phyloP scores from a whole-genome alignment of 768 basidiomycete genomes.

The Lepiota brunneoincarnata region DNA sequence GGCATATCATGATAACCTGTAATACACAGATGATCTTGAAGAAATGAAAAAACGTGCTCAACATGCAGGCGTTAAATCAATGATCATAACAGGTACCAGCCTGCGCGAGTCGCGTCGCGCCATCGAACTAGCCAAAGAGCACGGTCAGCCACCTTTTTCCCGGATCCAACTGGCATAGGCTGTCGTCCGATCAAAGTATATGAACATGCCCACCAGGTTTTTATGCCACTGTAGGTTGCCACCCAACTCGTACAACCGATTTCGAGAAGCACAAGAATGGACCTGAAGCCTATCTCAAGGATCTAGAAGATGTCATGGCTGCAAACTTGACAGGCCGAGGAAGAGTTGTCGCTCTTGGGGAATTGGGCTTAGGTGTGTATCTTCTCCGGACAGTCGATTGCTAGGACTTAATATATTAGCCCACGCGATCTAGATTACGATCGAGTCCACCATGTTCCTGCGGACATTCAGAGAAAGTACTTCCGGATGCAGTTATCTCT shows the following conservation, averaged over 20 bases:
- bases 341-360: slow-evolving; percentile 70
- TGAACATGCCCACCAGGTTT: slow-evolving; percentile 36
- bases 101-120: slow-evolving; percentile 62
- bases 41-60: slow-evolving; percentile 54
- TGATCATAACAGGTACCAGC: slow-evolving; percentile 78
- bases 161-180: background rate
- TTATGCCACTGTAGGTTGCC: slow-evolving; percentile 76
- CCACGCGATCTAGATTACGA: slow-evolving; percentile 60
- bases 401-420: background rate
- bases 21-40: slow-evolving; percentile 55
- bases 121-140: slow-evolving; percentile 54
- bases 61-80: slow-evolving; percentile 59
- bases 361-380: slow-evolving; percentile 70
- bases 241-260: slow-evolving; percentile 73
- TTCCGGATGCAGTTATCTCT: slow-evolving; percentile 68
- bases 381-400: too few relatives aligned
- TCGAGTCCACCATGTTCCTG: slow-evolving; percentile 59
- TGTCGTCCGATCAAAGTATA: background rate
- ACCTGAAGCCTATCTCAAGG: slow-evolving; percentile 56
- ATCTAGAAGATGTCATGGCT: slow-evolving; percentile 53
- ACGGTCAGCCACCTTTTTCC: slow-evolving; percentile 33
- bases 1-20: background rate
- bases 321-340: slow-evolving; percentile 49
- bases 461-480: slow-evolving; percentile 56
- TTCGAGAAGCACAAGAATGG: slow-evolving; percentile 59